phyloP scores from a whole-genome alignment of 2,329 filamentous ascomycete genomes.

The Aspergillus viridinutans region DNA sequence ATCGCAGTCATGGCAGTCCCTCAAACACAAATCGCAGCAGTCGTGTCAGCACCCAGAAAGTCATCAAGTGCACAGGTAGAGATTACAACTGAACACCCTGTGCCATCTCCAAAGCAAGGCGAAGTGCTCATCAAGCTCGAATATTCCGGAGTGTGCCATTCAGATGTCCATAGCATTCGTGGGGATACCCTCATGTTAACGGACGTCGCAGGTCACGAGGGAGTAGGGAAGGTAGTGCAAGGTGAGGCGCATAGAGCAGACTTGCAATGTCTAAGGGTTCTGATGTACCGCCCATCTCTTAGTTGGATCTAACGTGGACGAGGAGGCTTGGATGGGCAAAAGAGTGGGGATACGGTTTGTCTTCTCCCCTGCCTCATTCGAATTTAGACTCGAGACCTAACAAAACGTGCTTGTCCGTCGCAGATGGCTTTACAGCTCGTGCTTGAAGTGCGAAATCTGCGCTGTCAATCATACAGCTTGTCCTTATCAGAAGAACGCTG shows the following conservation, averaged over 20 bases:
- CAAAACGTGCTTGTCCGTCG: constrained; percentile 18
- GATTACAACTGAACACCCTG: constrained; percentile 23
- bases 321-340: constrained; percentile 26
- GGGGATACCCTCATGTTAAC: constrained; percentile 42
- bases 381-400: background rate
- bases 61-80: constrained; percentile 17
- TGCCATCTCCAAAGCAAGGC: constrained; percentile 35
- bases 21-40: constrained; percentile 27
- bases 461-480: constrained; percentile 36
- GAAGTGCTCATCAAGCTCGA: constrained; percentile 47
- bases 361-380: background rate
- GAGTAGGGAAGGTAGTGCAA: constrained; percentile 41
- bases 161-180: constrained; percentile 44
- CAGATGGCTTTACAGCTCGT: constrained; percentile 38
- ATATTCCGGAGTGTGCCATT: constrained; percentile 47
- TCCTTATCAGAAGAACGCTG: constrained; percentile 36
- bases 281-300: background rate
- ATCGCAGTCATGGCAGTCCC: constrained; percentile 16
- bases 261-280: background rate
- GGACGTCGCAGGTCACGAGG: constrained; percentile 46
- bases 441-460: constrained; percentile 36
- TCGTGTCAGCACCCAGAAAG: constrained; percentile 22
- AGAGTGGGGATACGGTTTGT: constrained; percentile 31
- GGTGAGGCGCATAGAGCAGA: constrained; percentile 11
- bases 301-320: constrained; percentile 28